phyloP scores from a whole-genome alignment of 768 basidiomycete species.

The Lenzites betulinus region DNA sequence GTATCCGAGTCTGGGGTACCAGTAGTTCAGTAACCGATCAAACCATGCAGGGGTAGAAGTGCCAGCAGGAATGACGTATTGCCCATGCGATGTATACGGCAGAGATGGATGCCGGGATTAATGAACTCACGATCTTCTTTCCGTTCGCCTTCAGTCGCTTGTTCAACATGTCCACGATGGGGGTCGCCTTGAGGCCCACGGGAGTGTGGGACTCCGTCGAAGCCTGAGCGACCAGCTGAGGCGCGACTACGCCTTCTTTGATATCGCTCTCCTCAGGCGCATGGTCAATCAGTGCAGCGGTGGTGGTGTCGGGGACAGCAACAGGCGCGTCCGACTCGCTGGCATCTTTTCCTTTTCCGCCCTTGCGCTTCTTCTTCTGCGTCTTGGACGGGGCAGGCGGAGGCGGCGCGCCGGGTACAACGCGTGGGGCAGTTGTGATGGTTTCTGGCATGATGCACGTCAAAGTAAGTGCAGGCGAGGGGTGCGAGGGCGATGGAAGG shows the following conservation, averaged over 20 bases:
- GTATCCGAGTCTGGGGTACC: slow-evolving; percentile 64
- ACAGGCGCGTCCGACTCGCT: slow-evolving; percentile 52
- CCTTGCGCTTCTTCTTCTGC: slow-evolving; percentile 65
- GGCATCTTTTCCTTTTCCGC: slow-evolving; percentile 40
- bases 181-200: slow-evolving; percentile 50
- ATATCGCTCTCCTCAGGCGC: slow-evolving; percentile 50
- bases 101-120: not conserved
- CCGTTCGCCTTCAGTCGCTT: slow-evolving; percentile 76
- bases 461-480: not conserved
- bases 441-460: slow-evolving; percentile 38
- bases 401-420: slow-evolving; percentile 79
- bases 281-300: slow-evolving; percentile 50
- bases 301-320: slow-evolving; percentile 46
- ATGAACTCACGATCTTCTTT: slow-evolving; percentile 77
- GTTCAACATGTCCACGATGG: slow-evolving; percentile 75
- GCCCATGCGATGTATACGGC: slow-evolving; percentile 10
- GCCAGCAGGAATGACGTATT: slow-evolving; percentile 19
- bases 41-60: not conserved
- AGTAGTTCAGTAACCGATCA: not conserved
- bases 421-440: slow-evolving; percentile 41
- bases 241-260: slow-evolving; percentile 48
- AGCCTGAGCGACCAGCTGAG: slow-evolving; percentile 46
- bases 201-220: slow-evolving; percentile 25
- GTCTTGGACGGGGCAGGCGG: slow-evolving; percentile 60
- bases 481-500: slow-evolving; percentile 1